Evolutionary conservation across 2,329 filamentous ascomycete genomes (phyloP), one percentile per base, ranked within the genome.

Genomic region (Verticillium klebahnii): DNA sequence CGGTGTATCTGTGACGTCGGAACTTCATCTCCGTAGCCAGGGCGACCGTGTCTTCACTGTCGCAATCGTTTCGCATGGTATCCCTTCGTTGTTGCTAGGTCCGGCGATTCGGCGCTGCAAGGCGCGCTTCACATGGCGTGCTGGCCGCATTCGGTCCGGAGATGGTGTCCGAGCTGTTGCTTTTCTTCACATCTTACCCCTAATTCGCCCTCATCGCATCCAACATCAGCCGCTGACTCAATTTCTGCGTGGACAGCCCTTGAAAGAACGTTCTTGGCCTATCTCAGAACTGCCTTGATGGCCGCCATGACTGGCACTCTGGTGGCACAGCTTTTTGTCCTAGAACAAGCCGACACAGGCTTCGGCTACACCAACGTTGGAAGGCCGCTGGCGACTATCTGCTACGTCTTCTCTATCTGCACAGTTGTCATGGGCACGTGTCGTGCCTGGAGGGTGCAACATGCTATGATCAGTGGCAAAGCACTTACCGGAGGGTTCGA

Each of bases 261-360:
- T 60, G 89, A 93, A 74, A 80, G 89, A 61, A 93, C 89, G 19
- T 93, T 89, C 70, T 83, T 93, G 19, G 88, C 83, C 34, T 92
- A 92, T 72, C 80, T 92, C 34, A 84, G 89, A 23, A 92, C 89
- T 1, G 90, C 88, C 0, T 74, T 90, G 40, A 80, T 84, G n/a
- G 78, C 92, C 45, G 86, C 88, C 15, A 88, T 91, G 75, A 76
- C 87, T 23, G 88, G 89, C 19, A 84, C 89, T 2, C 68, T 85
- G 3, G 81, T 89, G 32, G 85, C 88, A 0, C 89, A 92, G 69
- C 81, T 92, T 8, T 91, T 90, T 67, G 80, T 82, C 23, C 78
- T 85, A 34, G 70, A 78, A 31, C 69, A 77, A 9, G 68, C 74
- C 17, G 73, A 75, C 12, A 61, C 66, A 5, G 64, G 66, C 4